phyloP scores from a whole-genome alignment of 2,329 filamentous ascomycete genomes.

The Chaetoscypha palmicola region DNA sequence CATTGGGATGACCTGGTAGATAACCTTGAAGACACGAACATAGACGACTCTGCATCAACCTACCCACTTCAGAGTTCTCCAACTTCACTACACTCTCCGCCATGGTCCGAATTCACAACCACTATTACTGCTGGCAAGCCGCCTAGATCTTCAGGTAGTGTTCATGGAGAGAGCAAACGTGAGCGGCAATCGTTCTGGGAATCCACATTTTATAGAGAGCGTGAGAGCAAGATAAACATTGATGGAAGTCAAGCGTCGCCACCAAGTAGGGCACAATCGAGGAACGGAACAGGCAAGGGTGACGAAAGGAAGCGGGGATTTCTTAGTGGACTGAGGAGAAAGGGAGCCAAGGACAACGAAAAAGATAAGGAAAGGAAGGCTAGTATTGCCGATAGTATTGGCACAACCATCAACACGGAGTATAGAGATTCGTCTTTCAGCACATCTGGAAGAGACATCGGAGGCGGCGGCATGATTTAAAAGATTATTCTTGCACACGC shows the following conservation, averaged over 20 bases:
- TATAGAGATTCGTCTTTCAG: too few species aligned
- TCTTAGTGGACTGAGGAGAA: conserved; percentile 24
- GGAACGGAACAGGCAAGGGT: conserved; percentile 24
- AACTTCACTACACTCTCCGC: conserved; percentile 15
- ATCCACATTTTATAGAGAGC: conserved; percentile 28
- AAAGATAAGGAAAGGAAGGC: not conserved
- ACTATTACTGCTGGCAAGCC: conserved; percentile 8
- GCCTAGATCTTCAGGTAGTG: conserved; percentile 21
- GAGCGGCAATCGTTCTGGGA: conserved; percentile 31
- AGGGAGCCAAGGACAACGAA: conserved; percentile 10
- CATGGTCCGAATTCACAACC: conserved; percentile 7
- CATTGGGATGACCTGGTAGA: conserved; percentile 28
- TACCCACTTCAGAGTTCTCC: conserved; percentile 8
- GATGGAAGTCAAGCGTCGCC: conserved; percentile 13
- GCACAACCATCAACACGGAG: not conserved
- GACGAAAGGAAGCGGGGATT: conserved; percentile 26
- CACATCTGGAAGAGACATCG: not conserved
- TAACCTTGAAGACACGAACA: conserved; percentile 17
- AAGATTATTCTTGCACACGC: not conserved
- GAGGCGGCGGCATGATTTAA: not conserved
- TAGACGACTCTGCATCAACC: conserved; percentile 9
- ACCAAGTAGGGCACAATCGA: conserved; percentile 16
- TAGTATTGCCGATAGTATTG: not conserved
- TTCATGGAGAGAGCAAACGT: conserved; percentile 15
- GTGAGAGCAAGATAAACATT: conserved; percentile 21